Evolutionary conservation across 2,329 filamentous ascomycete genomes (phyloP).

Genomic region (Colletotrichum cuscutae): DNA sequence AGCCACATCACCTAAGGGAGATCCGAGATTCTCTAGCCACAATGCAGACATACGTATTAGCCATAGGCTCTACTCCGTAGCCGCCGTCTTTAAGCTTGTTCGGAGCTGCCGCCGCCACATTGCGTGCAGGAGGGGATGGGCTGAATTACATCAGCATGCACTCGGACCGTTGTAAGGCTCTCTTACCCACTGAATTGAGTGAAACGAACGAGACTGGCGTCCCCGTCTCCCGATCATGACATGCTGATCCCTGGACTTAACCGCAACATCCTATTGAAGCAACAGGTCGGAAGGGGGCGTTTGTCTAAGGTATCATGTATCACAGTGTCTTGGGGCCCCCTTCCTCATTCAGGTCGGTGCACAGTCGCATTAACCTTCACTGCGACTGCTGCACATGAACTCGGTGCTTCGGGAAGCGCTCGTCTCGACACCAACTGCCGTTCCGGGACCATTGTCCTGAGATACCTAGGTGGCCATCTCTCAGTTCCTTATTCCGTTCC

Average conservation of each 20-base stretch:
- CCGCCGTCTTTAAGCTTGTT: not conserved
- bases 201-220: constrained; percentile 24
- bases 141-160: not conserved
- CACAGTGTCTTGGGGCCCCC: constrained; percentile 18
- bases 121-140: not conserved
- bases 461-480: too few relatives aligned
- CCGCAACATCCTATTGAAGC: constrained; percentile 16
- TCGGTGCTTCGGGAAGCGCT: constrained; percentile 21
- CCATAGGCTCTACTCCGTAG: not conserved
- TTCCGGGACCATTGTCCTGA: not conserved
- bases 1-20: too few relatives aligned
- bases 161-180: not conserved
- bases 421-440: not conserved
- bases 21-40: too few relatives aligned
- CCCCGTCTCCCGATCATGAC: constrained; percentile 18
- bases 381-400: not conserved
- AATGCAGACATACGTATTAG: too few relatives aligned
- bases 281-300: constrained; percentile 5
- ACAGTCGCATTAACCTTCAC: too few relatives aligned
- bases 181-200: constrained; percentile 17
- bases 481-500: not conserved
- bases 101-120: constrained; percentile 5
- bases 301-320: constrained; percentile 8
- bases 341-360: constrained; percentile 8
- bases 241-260: constrained; percentile 19